These are phyloP conservation scores for Striga hermonthica DNA, from an alignment of 305 asterid genomes.

Conservation along the genomic window DNA sequence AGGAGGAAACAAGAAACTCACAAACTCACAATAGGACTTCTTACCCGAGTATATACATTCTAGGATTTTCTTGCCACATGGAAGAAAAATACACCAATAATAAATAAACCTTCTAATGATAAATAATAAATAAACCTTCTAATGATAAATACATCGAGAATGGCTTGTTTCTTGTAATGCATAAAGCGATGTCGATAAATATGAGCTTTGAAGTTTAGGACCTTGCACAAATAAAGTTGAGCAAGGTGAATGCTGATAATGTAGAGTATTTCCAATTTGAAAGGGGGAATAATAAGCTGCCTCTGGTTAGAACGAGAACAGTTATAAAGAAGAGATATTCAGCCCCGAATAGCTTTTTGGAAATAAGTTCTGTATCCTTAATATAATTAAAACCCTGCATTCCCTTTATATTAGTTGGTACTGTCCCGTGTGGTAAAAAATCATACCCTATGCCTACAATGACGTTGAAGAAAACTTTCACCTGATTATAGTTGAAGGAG, in stretches of 20 bases:
- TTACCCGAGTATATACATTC: too few relatives aligned
- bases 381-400: neutral
- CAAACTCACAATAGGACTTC: too few relatives aligned
- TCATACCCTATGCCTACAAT: neutral
- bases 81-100: too few relatives aligned
- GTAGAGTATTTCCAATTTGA: neutral
- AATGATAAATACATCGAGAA: too few relatives aligned
- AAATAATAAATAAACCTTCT: too few relatives aligned
- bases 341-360: neutral
- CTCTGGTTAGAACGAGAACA: constrained; percentile 10
- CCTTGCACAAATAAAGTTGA: neutral
- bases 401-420: neutral
- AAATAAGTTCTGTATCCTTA: constrained; percentile 14
- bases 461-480: constrained; percentile 24
- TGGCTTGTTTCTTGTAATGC: too few relatives aligned
- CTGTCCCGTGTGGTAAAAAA: constrained; percentile 13
- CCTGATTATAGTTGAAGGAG: constrained; percentile 92
- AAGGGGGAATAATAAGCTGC: neutral
- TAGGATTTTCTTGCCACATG: too few relatives aligned
- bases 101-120: too few relatives aligned
- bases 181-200: too few relatives aligned
- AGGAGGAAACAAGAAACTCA: too few relatives aligned
- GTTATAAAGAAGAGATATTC: neutral
- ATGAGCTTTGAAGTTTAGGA: too few relatives aligned
- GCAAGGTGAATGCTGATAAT: neutral